These are phyloP conservation scores for Kandelia obovata DNA, from an alignment of 345 rosid genomes.

Conservation along the genomic window DNA sequence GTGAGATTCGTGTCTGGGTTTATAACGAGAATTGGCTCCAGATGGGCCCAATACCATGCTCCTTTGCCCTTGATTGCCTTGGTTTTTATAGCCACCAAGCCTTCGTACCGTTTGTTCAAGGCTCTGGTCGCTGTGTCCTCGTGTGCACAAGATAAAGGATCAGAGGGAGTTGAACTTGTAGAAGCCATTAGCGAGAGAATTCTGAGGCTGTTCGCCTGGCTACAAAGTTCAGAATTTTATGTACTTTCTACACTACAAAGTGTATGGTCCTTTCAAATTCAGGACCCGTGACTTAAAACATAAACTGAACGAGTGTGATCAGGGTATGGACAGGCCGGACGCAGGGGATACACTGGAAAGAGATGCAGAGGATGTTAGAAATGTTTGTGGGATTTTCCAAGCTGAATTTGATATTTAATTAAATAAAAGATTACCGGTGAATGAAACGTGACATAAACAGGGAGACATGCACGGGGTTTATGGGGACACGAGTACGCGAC, in stretches of 20 bases:
- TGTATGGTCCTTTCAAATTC: too few relatives aligned
- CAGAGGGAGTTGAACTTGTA: conserved; percentile 24
- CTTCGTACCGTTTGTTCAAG: conserved; percentile 28
- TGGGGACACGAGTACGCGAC: too few relatives aligned
- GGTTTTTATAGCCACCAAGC: conserved; percentile 19
- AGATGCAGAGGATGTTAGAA: neutral
- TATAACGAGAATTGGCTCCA: conserved; percentile 25
- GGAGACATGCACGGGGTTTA: neutral
- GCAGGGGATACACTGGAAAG: neutral
- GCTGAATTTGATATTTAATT: conserved; percentile 1
- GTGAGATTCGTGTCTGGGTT: conserved; percentile 38
- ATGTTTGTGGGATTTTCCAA: neutral
- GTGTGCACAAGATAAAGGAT: conserved; percentile 15
- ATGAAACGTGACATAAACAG: neutral
- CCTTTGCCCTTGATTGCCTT: conserved; percentile 35
- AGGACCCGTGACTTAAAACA: too few relatives aligned
- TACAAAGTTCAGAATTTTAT: too few relatives aligned
- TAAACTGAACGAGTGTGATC: too few relatives aligned
- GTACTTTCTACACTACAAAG: too few relatives aligned
- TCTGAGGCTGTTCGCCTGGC: too few relatives aligned
- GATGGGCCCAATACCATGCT: conserved; percentile 37
- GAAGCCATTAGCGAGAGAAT: conserved; percentile 19
- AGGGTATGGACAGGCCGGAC: neutral
- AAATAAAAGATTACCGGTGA: neutral
- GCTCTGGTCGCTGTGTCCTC: conserved; percentile 24